phyloP scores from a whole-genome alignment of 768 basidiomycete species.

The Pisolithus marmoratus region DNA sequence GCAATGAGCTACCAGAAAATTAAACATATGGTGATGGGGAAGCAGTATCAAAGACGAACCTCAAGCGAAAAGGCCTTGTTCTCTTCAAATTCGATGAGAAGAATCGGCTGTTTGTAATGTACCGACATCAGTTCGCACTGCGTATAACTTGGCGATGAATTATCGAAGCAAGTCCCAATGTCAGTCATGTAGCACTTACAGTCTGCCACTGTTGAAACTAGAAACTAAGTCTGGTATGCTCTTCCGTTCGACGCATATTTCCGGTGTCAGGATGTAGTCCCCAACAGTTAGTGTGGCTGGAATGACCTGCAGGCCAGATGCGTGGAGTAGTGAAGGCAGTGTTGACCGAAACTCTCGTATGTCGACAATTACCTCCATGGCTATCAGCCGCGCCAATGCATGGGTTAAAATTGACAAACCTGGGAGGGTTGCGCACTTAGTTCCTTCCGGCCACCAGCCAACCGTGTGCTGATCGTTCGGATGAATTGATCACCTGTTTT shows the following conservation, averaged over 20 bases:
- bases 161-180: not conserved
- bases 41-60: constrained; percentile 35
- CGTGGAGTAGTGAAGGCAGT: constrained; percentile 85
- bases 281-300: constrained; percentile 92
- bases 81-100: constrained; percentile 97
- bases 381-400: not conserved
- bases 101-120: constrained; percentile 89
- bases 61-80: constrained; percentile 92
- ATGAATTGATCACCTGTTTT: constrained; percentile 52
- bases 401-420: constrained; percentile 28
- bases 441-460: constrained; percentile 80
- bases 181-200: constrained; percentile 54
- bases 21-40: not conserved
- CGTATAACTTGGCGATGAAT: constrained; percentile 58
- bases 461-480: constrained; percentile 75
- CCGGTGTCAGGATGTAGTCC: constrained; percentile 92
- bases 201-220: constrained; percentile 87
- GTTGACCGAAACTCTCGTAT: constrained; percentile 95
- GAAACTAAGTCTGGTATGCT: constrained; percentile 88
- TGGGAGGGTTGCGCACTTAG: constrained; percentile 59
- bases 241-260: constrained; percentile 95
- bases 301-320: constrained; percentile 70
- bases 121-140: constrained; percentile 97
- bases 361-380: constrained; percentile 84
- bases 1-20: constrained; percentile 44